phyloP scores from a whole-genome alignment of 1,139 yeast species.

The Hansenula lynferdii region DNA sequence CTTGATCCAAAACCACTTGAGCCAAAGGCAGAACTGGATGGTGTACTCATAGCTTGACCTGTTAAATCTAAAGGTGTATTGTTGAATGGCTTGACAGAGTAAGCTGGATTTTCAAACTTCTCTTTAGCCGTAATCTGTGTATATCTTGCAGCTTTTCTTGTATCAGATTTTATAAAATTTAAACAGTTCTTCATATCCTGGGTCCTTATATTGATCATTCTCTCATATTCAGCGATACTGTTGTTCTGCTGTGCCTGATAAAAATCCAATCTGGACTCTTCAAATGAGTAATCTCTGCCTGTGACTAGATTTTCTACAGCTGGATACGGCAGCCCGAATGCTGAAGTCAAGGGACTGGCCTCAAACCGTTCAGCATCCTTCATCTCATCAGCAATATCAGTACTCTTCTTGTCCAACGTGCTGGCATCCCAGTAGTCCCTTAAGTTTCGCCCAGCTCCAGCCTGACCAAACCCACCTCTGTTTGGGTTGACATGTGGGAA shows the following conservation, averaged over 20 bases:
- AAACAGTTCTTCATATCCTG: slow-evolving; percentile 45
- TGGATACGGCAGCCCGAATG: slow-evolving; percentile 35
- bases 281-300: slow-evolving; percentile 52
- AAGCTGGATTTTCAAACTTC: slow-evolving; percentile 22
- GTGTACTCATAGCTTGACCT: slow-evolving; percentile 7
- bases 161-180: slow-evolving; percentile 33
- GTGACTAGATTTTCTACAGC: slow-evolving; percentile 39
- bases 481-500: slow-evolving; percentile 31
- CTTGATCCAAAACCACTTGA: slow-evolving; percentile 21
- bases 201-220: slow-evolving; percentile 35
- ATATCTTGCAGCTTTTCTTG: slow-evolving; percentile 51
- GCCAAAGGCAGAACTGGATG: slow-evolving; percentile 5
- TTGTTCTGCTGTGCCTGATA: slow-evolving; percentile 37
- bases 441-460: not conserved
- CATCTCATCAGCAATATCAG: slow-evolving; percentile 27
- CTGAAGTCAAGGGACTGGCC: slow-evolving; percentile 24
- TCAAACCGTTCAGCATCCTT: slow-evolving; percentile 16
- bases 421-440: slow-evolving; percentile 2
- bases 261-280: slow-evolving; percentile 48
- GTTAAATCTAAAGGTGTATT: slow-evolving; percentile 28
- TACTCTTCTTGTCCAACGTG: slow-evolving; percentile 18
- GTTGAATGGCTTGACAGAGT: slow-evolving; percentile 35
- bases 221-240: slow-evolving; percentile 34
- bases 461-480: slow-evolving; percentile 5
- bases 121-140: slow-evolving; percentile 44